Evolutionary conservation across 2,329 filamentous ascomycete species (phyloP), one percentile per base, ranked within the genome.

Genomic region (Aspergillus novofumigatus): DNA sequence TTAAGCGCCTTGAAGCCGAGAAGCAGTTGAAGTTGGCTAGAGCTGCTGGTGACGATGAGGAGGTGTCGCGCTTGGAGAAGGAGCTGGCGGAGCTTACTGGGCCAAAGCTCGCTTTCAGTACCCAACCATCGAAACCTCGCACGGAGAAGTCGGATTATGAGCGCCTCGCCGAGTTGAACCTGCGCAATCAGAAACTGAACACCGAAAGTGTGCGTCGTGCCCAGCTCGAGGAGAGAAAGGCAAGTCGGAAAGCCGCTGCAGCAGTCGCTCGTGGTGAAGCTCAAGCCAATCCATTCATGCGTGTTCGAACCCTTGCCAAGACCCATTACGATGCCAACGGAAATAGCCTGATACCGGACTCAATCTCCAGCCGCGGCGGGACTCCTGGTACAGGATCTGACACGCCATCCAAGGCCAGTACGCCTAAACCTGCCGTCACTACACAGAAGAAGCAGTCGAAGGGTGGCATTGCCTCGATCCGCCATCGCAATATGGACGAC

Each of bases 151-250:
- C 80, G 10, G 89, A 95, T 72, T 91, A 93, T 72, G 91, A 96
- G 62, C 87, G 90, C 28, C 82, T 97, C 25, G 90, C 90, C 0
- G 84, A 89, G 67, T 81, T 96, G 63, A 99, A 99, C 75, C 81
- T 85, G 28, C 86, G 89, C 69, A 97, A 96, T 74, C 87, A 93
- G 60, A 86, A 87, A 57, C 83, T 87, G 64, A 97, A 97, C 69
- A 83, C 85, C n/a, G 90, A 96, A 70, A 87, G 90, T 50, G 89
- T 97, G n/a, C 90, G 93, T 58, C 90, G 90, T 72, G 93, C 92
- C 0, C 90, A 97, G 70, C 81, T 96, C 55, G 88, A 88, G 64
- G 94, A 99, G 76, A 84, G 87, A 65, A 83, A 83, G 51, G 82
- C 81, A 62, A 79, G 79, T 65, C 84, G 83, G 62, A 83, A 83